phyloP scores from a whole-genome alignment of 805 yeast species.

The Hanseniaspora vineae region DNA sequence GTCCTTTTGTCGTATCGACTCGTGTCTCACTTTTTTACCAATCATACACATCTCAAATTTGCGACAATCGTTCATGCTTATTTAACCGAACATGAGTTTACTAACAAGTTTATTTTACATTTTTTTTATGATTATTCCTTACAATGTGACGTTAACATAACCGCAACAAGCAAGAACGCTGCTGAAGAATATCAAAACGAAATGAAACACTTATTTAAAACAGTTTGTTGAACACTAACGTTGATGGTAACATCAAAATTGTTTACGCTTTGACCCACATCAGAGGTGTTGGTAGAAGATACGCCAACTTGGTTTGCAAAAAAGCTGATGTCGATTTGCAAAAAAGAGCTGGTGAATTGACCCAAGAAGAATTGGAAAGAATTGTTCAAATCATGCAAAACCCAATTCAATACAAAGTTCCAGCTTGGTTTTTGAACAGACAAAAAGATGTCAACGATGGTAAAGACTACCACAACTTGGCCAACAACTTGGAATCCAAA shows the following conservation, averaged over 20 bases:
- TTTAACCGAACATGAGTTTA: too few relatives aligned
- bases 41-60: too few relatives aligned
- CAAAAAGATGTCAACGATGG: conserved; percentile 98
- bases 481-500: conserved; percentile 98
- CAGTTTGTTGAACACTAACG: conserved; percentile 99
- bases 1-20: too few relatives aligned
- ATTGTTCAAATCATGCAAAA: conserved; percentile 99
- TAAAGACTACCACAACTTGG: conserved; percentile 97
- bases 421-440: conserved; percentile 99
- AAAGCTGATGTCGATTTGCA: conserved; percentile 97
- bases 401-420: conserved; percentile 99
- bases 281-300: conserved; percentile 99
- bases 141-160: too few relatives aligned
- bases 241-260: conserved; percentile 99
- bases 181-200: too few relatives aligned
- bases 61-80: too few relatives aligned
- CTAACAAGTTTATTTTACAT: too few relatives aligned
- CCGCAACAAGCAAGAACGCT: too few relatives aligned
- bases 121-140: too few relatives aligned
- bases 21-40: too few relatives aligned
- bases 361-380: conserved; percentile 99
- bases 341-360: conserved; percentile 99
- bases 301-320: conserved; percentile 99
- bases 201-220: conserved; percentile 12
- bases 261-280: conserved; percentile 99